Base-by-base conservation (phyloP, 306 rosid species). In the Oemleria cerasiformis region DNA sequence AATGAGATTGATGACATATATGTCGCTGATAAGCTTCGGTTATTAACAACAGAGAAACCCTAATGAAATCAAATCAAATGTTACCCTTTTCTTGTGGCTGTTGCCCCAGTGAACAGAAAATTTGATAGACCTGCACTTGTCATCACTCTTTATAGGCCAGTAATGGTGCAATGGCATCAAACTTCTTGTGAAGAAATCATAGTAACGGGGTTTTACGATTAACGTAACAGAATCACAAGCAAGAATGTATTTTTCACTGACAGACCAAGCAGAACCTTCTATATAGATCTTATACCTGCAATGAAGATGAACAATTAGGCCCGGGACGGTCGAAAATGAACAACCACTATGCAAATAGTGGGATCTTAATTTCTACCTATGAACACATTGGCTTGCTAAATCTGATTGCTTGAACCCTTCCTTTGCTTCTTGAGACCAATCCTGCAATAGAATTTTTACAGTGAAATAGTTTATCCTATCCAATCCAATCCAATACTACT, bases 251-350 rank as follows among this genome's bases (percentile, higher is more conserved):
- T 94, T 94, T 68, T 89, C 92, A 68, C 98, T 94, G 6, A 94
- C 98, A 55, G 98, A 94, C 97, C 98, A 94, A 63, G 97, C 97
- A 56, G 88, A 85, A 8, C 98, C 98, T 87, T 94, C 98, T 43
- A 89, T 88, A 76, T 94, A 91, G 41, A 94, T 88, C 84, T 94
- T 94, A 65, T 89, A 91, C 76, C 96, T 94, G 77, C 76, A 79
- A 36, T 10, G 40, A 10, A 14, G 50, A 11, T 11, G 16, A 3
- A 14, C 16, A 47, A 47, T 47, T 47, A 47, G 4, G 30, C 30
- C 30, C 30, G 30, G 30, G 1, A 5, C 12, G 0, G 51, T 47
- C 51, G n/a, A 47, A 47, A 47, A 15, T 45, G 12, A 5, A 47
- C 5, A 4, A 5, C 44, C 12, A 47, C 12, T 14, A 11, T 0